Conservation (phyloP, 2,329 filamentous ascomycete genomes). For the Ascochyta viciae-villosae region DNA sequence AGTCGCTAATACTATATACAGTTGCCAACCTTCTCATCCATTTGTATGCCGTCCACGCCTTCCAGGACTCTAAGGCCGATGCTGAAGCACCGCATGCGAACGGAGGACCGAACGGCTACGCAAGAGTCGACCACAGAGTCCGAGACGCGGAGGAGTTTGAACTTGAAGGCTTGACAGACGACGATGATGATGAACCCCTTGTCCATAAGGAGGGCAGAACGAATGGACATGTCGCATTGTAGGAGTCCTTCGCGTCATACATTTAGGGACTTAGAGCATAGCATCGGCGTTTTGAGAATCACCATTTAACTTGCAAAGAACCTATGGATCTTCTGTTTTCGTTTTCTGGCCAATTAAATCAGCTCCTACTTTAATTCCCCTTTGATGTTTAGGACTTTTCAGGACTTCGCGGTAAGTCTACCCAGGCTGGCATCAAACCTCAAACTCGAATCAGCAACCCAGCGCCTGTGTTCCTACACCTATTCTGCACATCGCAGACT, state of each 20-base stretch:
- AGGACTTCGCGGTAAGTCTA: not conserved
- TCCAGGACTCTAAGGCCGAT: conserved; percentile 48
- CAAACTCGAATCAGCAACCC: not conserved
- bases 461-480: not conserved
- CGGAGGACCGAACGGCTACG: conserved; percentile 47
- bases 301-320: not conserved
- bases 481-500: not conserved
- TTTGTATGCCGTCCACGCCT: conserved; percentile 75
- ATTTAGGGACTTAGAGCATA: not conserved
- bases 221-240: conserved; percentile 11
- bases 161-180: conserved; percentile 86
- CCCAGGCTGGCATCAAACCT: not conserved
- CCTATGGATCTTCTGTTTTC: not conserved
- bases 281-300: not conserved
- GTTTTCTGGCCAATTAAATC: not conserved
- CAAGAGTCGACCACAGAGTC: conserved; percentile 64
- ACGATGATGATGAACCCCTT: conserved; percentile 66
- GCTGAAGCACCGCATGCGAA: conserved; percentile 42
- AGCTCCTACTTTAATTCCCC: not conserved
- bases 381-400: no score
- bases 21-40: conserved; percentile 84
- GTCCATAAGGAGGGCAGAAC: conserved; percentile 36
- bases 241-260: not conserved
- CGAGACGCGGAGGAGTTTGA: conserved; percentile 92
- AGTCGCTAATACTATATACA: conserved; percentile 38